Evolutionary conservation across 1,139 yeast genomes (phyloP).

Genomic region (Sugiyamaella paludigena): DNA sequence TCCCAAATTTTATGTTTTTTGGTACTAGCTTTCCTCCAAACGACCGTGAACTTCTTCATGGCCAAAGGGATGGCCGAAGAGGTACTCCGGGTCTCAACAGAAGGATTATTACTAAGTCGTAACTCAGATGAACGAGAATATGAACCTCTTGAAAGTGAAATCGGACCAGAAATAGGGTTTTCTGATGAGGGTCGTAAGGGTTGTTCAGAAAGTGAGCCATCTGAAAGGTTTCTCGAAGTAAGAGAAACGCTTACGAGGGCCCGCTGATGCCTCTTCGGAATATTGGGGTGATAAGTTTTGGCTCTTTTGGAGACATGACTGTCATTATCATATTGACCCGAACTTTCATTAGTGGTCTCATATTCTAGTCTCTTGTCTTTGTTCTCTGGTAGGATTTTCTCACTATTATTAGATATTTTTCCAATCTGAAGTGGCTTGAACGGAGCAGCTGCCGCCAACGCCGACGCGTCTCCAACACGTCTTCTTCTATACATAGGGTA

Average conservation of each 20-base stretch:
- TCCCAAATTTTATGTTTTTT: slow-evolving; percentile 95
- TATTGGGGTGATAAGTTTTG: neutral
- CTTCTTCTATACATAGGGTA: slow-evolving; percentile 8
- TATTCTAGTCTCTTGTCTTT: slow-evolving; percentile 1
- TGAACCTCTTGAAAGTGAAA: neutral
- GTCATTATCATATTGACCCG: neutral
- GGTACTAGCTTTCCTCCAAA: slow-evolving; percentile 68
- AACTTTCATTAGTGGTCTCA: too few relatives aligned
- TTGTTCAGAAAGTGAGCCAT: too few relatives aligned
- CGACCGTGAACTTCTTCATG: slow-evolving; percentile 35
- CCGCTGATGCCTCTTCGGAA: slow-evolving; percentile 9
- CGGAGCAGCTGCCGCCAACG: slow-evolving; percentile 7
- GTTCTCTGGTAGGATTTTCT: neutral
- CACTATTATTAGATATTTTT: neutral
- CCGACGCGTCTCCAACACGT: slow-evolving; percentile 3
- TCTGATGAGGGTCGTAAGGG: too few relatives aligned
- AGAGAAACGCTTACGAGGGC: neutral
- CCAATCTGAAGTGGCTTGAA: slow-evolving; percentile 8
- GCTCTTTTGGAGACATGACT: neutral
- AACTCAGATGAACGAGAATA: neutral
- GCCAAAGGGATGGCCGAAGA: too few relatives aligned
- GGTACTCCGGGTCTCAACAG: neutral
- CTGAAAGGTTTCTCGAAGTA: neutral
- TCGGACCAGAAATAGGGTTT: too few relatives aligned
- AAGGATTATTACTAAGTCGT: neutral